These are phyloP conservation scores for Graphiopsis chlorocephala DNA, from an alignment of 2,329 filamentous ascomycete genomes.

Conservation along the genomic window DNA sequence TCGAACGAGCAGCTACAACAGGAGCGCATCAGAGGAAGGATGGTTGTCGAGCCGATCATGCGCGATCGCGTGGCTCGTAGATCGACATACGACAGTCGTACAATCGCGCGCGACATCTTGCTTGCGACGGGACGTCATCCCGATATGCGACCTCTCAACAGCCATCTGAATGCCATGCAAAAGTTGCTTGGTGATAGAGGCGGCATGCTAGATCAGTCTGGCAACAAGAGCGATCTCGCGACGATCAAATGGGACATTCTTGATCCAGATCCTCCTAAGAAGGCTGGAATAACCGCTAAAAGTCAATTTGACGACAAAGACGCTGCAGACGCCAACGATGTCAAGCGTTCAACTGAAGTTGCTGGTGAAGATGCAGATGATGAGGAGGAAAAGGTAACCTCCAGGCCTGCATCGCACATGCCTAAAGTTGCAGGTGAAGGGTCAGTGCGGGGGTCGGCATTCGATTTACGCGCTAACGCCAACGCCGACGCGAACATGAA, in stretches of 20 bases:
- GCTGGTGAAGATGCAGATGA: slow-evolving; percentile 37
- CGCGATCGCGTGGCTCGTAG: slow-evolving; percentile 48
- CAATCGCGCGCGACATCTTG: slow-evolving; percentile 62
- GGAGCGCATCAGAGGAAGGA: slow-evolving; percentile 33
- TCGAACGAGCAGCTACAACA: slow-evolving; percentile 29
- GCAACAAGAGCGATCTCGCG: slow-evolving; percentile 47
- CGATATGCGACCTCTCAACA: slow-evolving; percentile 57
- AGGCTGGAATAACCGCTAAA: slow-evolving; percentile 17
- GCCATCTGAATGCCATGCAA: slow-evolving; percentile 49
- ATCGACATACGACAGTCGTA: slow-evolving; percentile 57
- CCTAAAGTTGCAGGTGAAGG: background rate
- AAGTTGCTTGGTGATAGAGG: slow-evolving; percentile 39
- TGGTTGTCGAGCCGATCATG: slow-evolving; percentile 46
- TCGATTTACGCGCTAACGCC: background rate
- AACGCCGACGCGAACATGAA: background rate
- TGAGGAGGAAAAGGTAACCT: slow-evolving; percentile 26
- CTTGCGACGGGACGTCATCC: slow-evolving; percentile 62
- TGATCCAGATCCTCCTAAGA: slow-evolving; percentile 50
- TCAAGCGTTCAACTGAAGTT: slow-evolving; percentile 20
- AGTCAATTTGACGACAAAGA: background rate
- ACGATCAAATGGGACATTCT: slow-evolving; percentile 62
- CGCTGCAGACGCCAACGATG: background rate
- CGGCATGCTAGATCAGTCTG: slow-evolving; percentile 39
- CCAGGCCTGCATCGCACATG: background rate
- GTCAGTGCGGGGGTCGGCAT: background rate